Base-by-base conservation (phyloP, 2,329 filamentous ascomycete species). In the Stromatinia cepivora region DNA sequence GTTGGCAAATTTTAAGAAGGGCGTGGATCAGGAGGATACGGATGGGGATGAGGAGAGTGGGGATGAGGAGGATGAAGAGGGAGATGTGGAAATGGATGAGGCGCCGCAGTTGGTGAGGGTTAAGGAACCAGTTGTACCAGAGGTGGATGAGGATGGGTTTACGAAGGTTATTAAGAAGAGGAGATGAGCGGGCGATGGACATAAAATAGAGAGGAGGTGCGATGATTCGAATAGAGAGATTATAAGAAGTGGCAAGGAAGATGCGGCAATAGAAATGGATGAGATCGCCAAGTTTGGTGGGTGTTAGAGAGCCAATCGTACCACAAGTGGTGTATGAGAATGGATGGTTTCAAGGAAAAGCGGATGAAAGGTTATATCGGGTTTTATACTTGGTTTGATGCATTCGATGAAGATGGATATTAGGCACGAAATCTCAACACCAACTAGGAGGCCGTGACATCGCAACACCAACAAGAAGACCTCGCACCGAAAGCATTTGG, bases 91-190 rank as follows among this genome's bases (percentile, higher is more conserved):
- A 62, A 92, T 92, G 89, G 86, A 82, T 53, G 90, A 93, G 71
- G 91, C 90, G 48, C 88, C 90, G 10, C 80, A 85, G 57, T 79
- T 91, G 72, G 85, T 88, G 78, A 78, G 76, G 20, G 88, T 84
- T 13, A 74, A 70, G 78, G 88, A 92, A 79, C 92, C 88, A 80
- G 79, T 83, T 22, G 85, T 86, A 77, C 90, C 91, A 0, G 87
- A 92, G 78, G 84, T 94, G 58, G 92, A 94, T 79, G 91, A 93
- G 73, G 92, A 94, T 77, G 92, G 92, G 6, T 94, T 94, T 78
- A 92, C 88, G 22, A 92, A 86, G 80, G 91, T 93, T 73, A 86
- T 88, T 68, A 85, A 86, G 76, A 91, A 88, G 82, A 91, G 88
- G 84, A 72, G 76, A 61, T 77, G 71, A 77, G 66, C 9, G 15